Conservation (phyloP, 2,329 filamentous ascomycete genomes). For the Aspergillus aculeatus region DNA sequence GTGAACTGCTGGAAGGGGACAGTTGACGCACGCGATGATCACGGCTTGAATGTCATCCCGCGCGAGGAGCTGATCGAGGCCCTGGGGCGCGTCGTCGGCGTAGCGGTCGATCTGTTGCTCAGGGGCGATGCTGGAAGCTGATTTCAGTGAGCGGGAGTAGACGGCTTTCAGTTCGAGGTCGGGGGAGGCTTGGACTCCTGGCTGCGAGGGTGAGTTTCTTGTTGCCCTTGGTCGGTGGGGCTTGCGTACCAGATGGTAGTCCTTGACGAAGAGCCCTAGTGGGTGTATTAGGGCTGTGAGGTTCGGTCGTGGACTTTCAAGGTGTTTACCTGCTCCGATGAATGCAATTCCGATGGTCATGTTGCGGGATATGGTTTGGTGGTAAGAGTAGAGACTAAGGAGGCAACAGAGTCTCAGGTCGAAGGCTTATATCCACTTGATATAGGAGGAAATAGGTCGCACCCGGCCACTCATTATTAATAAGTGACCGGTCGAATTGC, state of each 20-base stretch:
- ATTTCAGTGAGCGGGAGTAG: constrained; percentile 62
- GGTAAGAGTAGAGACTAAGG: background rate
- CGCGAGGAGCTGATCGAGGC: constrained; percentile 51
- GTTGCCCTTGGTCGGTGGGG: background rate
- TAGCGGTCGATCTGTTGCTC: constrained; percentile 53
- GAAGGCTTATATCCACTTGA: no score
- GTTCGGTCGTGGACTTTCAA: background rate
- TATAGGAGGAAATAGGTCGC: no score
- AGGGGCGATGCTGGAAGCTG: constrained; percentile 51
- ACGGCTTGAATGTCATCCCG: constrained; percentile 50
- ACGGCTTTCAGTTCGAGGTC: constrained; percentile 59
- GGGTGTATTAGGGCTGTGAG: background rate
- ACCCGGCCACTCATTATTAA: no score
- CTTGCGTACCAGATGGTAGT: background rate
- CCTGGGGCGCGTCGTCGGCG: constrained; percentile 45
- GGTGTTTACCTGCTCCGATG: background rate
- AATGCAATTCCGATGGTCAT: constrained; percentile 4
- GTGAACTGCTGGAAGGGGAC: background rate
- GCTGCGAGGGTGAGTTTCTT: background rate
- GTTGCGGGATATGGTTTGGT: background rate
- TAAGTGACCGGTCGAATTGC: background rate
- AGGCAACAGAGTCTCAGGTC: no score
- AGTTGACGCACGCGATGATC: constrained; percentile 32
- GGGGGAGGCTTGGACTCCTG: background rate
- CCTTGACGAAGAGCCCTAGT: background rate